Conservation (phyloP, 2,329 filamentous ascomycete species). For the Calycina herbarum region DNA sequence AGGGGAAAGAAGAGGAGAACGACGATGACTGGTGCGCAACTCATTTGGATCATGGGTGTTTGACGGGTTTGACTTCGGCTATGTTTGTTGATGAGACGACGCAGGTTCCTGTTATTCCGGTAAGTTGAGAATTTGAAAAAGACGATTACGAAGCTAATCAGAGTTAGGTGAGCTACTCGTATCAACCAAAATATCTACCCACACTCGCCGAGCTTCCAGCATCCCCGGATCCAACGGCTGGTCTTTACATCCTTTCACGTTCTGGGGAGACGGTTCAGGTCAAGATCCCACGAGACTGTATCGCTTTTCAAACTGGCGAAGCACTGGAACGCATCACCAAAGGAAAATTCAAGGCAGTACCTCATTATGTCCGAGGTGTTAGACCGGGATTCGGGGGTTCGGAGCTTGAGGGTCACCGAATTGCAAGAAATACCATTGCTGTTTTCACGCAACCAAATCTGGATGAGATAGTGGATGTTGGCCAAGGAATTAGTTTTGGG, state of each 20-base stretch:
- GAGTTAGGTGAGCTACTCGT: constrained; percentile 27
- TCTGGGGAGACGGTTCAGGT: constrained; percentile 84
- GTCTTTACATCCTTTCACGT: constrained; percentile 91
- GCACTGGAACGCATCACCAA: constrained; percentile 85
- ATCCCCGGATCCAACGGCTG: constrained; percentile 81
- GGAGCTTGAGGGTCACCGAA: constrained; percentile 47
- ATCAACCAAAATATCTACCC: constrained; percentile 40
- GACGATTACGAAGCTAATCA: not conserved
- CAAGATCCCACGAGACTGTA: constrained; percentile 83
- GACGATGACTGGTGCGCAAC: constrained; percentile 95
- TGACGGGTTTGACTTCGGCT: constrained; percentile 90
- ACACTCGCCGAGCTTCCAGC: constrained; percentile 68
- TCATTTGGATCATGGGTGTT: constrained; percentile 86
- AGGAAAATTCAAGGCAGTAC: constrained; percentile 91
- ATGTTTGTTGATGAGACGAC: constrained; percentile 88
- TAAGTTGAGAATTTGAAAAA: constrained; percentile 5
- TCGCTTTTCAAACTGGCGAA: constrained; percentile 96
- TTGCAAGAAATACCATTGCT: constrained; percentile 85
- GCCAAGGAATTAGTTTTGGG: constrained; percentile 69
- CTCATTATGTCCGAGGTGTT: constrained; percentile 88
- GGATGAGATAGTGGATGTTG: constrained; percentile 72
- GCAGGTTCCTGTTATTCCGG: constrained; percentile 39
- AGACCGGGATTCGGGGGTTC: constrained; percentile 47
- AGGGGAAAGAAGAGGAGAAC: constrained; percentile 42
- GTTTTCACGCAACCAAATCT: constrained; percentile 98